These are phyloP conservation scores for Penicillium roqueforti DNA, from an alignment of 495 filamentous ascomycete genomes.

Conservation along the genomic window DNA sequence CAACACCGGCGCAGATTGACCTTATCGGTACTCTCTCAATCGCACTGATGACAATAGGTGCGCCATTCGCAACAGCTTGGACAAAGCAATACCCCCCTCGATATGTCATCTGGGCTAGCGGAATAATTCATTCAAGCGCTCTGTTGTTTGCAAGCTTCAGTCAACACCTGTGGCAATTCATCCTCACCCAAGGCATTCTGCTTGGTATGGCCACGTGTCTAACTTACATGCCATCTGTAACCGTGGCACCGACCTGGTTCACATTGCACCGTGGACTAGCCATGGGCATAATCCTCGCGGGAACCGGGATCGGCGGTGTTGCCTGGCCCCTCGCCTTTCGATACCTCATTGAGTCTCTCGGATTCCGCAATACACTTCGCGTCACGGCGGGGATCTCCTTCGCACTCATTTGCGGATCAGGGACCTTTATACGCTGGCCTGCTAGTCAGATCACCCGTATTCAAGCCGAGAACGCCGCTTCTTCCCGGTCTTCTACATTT, in stretches of 20 bases:
- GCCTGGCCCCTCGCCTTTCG: slow-evolving; percentile 35
- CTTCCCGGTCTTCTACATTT: slow-evolving; percentile 1
- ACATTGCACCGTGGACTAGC: slow-evolving; percentile 28
- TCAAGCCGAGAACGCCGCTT: slow-evolving; percentile 19
- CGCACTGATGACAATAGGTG: slow-evolving; percentile 43
- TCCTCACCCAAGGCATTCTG: slow-evolving; percentile 38
- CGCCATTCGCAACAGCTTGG: slow-evolving; percentile 36
- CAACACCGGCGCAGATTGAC: slow-evolving; percentile 38
- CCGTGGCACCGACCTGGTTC: slow-evolving; percentile 38
- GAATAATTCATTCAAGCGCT: slow-evolving; percentile 26
- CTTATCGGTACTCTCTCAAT: slow-evolving; percentile 43
- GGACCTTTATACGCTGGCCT: slow-evolving; percentile 31
- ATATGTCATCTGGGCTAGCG: slow-evolving; percentile 27
- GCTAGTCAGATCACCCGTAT: slow-evolving; percentile 21
- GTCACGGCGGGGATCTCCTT: slow-evolving; percentile 33
- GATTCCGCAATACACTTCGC: slow-evolving; percentile 39
- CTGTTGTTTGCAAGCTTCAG: slow-evolving; percentile 35
- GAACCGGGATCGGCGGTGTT: slow-evolving; percentile 35
- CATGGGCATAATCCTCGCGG: slow-evolving; percentile 37
- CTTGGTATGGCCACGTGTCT: slow-evolving; percentile 35
- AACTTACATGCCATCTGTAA: slow-evolving; percentile 36
- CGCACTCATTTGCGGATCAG: slow-evolving; percentile 23
- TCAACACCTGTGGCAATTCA: slow-evolving; percentile 37
- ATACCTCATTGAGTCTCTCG: slow-evolving; percentile 24
- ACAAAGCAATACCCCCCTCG: slow-evolving; percentile 34